Evolutionary conservation across 441 rosid species (phyloP).

Genomic region (Viola pubescens): DNA sequence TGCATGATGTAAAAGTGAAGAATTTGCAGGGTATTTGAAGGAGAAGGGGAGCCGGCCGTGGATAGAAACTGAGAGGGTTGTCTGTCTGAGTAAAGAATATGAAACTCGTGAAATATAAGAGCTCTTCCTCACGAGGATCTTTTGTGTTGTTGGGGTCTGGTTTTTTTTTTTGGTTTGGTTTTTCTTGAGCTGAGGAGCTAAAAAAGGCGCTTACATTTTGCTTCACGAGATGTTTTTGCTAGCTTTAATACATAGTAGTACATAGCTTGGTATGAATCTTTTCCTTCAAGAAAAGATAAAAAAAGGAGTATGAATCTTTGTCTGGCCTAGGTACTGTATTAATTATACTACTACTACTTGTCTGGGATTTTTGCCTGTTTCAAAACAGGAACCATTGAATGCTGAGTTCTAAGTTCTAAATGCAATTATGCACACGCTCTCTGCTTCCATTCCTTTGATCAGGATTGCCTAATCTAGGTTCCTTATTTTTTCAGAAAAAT

Average conservation of each 20-base stretch:
- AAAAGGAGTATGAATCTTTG: constrained; percentile 15
- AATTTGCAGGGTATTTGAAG: constrained; percentile 52
- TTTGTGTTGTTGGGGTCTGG: constrained; percentile 27
- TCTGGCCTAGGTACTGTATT: constrained; percentile 1
- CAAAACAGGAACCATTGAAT: no score
- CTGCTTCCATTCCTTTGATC: background rate
- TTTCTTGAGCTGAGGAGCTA: constrained; percentile 24
- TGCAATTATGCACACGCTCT: constrained; percentile 20
- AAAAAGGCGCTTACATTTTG: constrained; percentile 2
- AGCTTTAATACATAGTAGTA: constrained; percentile 27
- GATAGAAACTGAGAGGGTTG: constrained; percentile 25
- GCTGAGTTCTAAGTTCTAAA: constrained; percentile 1
- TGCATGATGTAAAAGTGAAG: constrained; percentile 31
- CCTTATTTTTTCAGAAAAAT: background rate
- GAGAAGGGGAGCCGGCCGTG: constrained; percentile 35
- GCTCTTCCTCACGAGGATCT: constrained; percentile 94
- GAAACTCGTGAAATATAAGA: constrained; percentile 82
- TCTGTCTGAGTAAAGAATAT: constrained; percentile 34
- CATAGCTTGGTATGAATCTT: no score
- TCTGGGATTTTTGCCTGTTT: no score
- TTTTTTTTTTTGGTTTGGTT: constrained; percentile 4
- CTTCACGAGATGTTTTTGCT: constrained; percentile 60
- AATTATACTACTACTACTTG: no score
- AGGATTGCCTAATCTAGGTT: background rate
- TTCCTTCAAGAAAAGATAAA: no score